Percentiles rank a stretch among this genome's conserved stretches.
These are phyloP conservation scores for Tylopilus sp. DNA, from an alignment of 768 basidiomycete species.

Conservation along the genomic window DNA sequence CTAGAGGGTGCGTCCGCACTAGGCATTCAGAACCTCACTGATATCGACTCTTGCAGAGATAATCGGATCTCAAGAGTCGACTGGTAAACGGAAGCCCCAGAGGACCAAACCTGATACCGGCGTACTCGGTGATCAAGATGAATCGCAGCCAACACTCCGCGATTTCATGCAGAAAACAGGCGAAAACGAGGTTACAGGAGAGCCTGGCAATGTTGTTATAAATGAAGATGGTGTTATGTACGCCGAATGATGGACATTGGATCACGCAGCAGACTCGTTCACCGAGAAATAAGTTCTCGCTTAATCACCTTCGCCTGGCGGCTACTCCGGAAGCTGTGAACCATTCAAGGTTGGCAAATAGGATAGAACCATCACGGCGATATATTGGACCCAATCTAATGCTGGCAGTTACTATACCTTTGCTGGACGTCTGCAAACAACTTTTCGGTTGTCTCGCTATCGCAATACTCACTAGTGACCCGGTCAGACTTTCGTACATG, in stretches of 20 bases:
- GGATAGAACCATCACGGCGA: too few relatives aligned
- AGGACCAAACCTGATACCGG: slow-evolving; percentile 26
- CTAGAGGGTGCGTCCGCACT: slow-evolving; percentile 54
- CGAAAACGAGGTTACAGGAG: slow-evolving; percentile 21
- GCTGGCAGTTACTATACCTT: too few relatives aligned
- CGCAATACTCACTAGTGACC: too few relatives aligned
- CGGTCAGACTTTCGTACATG: too few relatives aligned
- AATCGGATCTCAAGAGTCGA: slow-evolving; percentile 51
- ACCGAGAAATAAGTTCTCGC: too few relatives aligned
- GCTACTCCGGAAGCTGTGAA: too few relatives aligned
- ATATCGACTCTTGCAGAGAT: slow-evolving; percentile 42
- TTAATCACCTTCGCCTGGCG: too few relatives aligned
- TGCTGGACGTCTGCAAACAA: too few relatives aligned
- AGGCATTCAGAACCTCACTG: neutral
- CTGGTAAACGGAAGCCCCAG: slow-evolving; percentile 41
- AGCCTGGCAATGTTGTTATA: slow-evolving; percentile 40
- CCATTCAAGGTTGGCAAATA: too few relatives aligned
- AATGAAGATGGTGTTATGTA: slow-evolving; percentile 65
- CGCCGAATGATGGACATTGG: slow-evolving; percentile 23
- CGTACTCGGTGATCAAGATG: slow-evolving; percentile 15
- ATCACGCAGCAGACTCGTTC: too few relatives aligned
- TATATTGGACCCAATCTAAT: too few relatives aligned
- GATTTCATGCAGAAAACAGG: slow-evolving; percentile 41
- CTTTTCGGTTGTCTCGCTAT: too few relatives aligned
- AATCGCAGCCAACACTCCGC: slow-evolving; percentile 42